A percentile compares a stretch with the other conserved stretches of the same genome.
These are phyloP conservation scores for Apophysomyces trapeziformis DNA, from an alignment of 371 early-diverging fungal genomes.

Conservation along the genomic window DNA sequence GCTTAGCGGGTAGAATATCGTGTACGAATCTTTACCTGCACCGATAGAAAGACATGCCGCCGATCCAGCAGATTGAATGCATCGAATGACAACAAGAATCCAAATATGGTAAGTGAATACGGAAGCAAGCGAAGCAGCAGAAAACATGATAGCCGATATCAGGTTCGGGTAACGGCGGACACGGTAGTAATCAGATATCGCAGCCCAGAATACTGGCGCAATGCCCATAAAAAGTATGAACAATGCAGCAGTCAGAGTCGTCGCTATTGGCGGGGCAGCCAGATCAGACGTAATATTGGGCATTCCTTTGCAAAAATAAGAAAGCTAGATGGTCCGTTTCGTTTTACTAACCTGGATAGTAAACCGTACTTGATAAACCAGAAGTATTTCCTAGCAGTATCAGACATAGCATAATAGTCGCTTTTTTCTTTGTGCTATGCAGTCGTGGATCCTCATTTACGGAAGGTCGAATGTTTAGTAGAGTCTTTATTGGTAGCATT, in stretches of 20 bases:
- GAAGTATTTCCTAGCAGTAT: slow-evolving; percentile 25
- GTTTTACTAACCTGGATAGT: neutral
- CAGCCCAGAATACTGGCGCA: slow-evolving; percentile 70
- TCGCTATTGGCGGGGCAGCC: slow-evolving; percentile 47
- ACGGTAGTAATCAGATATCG: slow-evolving; percentile 63
- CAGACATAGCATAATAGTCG: slow-evolving; percentile 22
- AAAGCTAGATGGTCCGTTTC: neutral
- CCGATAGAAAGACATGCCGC: slow-evolving; percentile 68
- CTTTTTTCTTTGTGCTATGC: slow-evolving; percentile 17
- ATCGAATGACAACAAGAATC: slow-evolving; percentile 65
- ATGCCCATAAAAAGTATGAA: slow-evolving; percentile 64
- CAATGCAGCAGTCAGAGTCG: slow-evolving; percentile 59
- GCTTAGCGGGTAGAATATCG: neutral
- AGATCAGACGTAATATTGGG: slow-evolving; percentile 53
- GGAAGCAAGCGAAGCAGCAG: slow-evolving; percentile 68
- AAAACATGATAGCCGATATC: slow-evolving; percentile 60
- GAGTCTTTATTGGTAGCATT: neutral
- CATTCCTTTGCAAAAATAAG: slow-evolving; percentile 28
- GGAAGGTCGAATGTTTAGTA: slow-evolving; percentile 18
- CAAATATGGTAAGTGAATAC: slow-evolving; percentile 64
- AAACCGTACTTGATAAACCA: slow-evolving; percentile 35
- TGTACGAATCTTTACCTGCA: slow-evolving; percentile 43
- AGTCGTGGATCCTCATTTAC: slow-evolving; percentile 35
- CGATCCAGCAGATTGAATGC: slow-evolving; percentile 72
- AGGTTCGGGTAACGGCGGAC: slow-evolving; percentile 64